Conservation (phyloP, 805 yeast genomes). For the Lachancea meyersii region DNA sequence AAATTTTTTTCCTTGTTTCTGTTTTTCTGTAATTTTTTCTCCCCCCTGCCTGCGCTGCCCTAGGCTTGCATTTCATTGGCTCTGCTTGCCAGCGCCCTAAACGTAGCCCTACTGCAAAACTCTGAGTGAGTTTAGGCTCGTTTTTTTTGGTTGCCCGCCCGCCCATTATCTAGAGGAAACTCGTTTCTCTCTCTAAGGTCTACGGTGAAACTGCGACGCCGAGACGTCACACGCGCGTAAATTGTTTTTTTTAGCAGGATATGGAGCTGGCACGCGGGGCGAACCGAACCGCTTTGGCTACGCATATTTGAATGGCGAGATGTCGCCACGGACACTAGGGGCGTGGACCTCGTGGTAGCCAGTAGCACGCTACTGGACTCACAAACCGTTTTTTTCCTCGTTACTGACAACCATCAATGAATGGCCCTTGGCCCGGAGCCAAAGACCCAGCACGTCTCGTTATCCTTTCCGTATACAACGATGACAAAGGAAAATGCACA, state of each 20-base stretch:
- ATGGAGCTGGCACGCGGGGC: background rate
- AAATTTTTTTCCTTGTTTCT: background rate
- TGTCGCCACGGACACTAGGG: no score
- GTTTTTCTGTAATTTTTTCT: background rate
- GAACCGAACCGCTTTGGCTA: no score
- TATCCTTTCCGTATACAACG: background rate
- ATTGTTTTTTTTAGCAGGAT: background rate
- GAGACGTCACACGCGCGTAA: background rate
- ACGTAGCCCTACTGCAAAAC: background rate
- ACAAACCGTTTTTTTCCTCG: no score
- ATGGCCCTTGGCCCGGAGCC: no score
- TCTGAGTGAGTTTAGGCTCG: background rate
- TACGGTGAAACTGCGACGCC: background rate
- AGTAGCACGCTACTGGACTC: no score
- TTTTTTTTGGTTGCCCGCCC: no score
- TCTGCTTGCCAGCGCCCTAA: background rate
- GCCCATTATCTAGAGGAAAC: no score
- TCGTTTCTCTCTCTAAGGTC: background rate
- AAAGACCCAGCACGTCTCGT: no score
- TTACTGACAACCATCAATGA: no score
- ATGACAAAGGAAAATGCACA: background rate
- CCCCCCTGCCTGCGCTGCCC: background rate
- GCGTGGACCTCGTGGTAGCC: background rate
- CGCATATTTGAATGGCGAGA: no score
- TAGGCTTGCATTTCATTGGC: background rate